These are phyloP conservation scores for Eudorina sp. DNA, from an alignment of 139 green algal genomes.

Conservation along the genomic window DNA sequence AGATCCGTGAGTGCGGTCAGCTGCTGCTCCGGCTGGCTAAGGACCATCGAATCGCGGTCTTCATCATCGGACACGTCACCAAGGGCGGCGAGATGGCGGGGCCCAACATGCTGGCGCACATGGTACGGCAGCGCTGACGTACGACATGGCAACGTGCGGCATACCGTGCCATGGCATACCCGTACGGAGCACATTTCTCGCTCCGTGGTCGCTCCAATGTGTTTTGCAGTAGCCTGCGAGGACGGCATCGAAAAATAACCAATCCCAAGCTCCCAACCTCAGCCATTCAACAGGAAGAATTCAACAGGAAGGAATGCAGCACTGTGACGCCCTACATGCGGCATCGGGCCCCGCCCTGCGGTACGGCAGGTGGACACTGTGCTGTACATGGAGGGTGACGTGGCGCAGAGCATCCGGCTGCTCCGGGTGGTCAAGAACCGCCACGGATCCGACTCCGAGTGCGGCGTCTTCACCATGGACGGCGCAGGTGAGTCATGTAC, in stretches of 20 bases:
- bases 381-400: constrained; percentile 92
- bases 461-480: constrained; percentile 26
- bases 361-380: constrained; percentile 60
- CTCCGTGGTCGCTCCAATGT: too few relatives aligned
- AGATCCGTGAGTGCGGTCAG: constrained; percentile 93
- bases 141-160: too few relatives aligned
- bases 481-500: background rate
- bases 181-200: too few relatives aligned
- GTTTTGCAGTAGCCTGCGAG: too few relatives aligned
- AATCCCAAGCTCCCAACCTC: too few relatives aligned
- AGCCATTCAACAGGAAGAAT: too few relatives aligned
- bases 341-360: too few relatives aligned
- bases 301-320: too few relatives aligned
- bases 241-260: too few relatives aligned
- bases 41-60: constrained; percentile 76
- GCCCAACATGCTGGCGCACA: constrained; percentile 94
- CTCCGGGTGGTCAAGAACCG: constrained; percentile 55
- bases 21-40: constrained; percentile 88
- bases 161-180: too few relatives aligned
- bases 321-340: too few relatives aligned
- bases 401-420: constrained; percentile 56
- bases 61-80: constrained; percentile 86
- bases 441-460: constrained; percentile 35
- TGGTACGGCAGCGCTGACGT: too few relatives aligned
- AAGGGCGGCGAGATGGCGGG: constrained; percentile 86